Evolutionary conservation across 2,329 filamentous ascomycete genomes (phyloP), one percentile per base, ranked within the genome.

Genomic region (Aspergillus transmontanensis): DNA sequence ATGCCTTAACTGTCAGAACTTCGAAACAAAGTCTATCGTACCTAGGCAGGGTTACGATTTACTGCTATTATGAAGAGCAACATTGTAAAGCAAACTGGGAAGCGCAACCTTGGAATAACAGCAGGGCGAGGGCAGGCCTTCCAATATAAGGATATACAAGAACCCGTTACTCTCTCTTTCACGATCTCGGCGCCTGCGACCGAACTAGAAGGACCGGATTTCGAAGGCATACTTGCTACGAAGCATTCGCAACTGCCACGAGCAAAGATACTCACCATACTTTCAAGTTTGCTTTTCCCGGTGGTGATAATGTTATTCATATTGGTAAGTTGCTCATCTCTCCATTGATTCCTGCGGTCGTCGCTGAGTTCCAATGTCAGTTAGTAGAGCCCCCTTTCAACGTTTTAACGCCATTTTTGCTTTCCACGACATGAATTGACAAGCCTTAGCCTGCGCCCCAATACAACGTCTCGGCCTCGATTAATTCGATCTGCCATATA

Each of bases 111-210:
- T 21, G 10, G n/a, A 46, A 46, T 23, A 3, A 46, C 43, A 1
- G 43, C 10, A 23, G 2, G 10, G 3, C 3, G 16, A 9, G 16
- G 3, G 6, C 39, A n/a, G 3, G 1, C 0, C 1, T 4, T n/a
- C 16, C 39, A 10, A 14, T 41, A 41, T 41, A 19, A 41, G 0
- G 39, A 9, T 41, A 4, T 2, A 10, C 16, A 41, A 19, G 16
- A 19, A 4, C 7, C 6, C 10, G 2, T 7, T 4, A 3, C 16
- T 19, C 6, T 6, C 9, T n/a, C 39, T n/a, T 41, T 41, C 7
- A 7, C 16, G 36, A 41, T 5, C 16, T 41, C 36, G 7, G 0
- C 19, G 3, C 1, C 16, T 41, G 16, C 19, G 0, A 1, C 39
- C 7, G 7, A 41, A 9, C 7, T 9, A n/a, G 39, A 10, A 3